Percentiles rank a stretch among this genome's conserved stretches.
These are phyloP conservation scores for Cinchona pubescens DNA, from an alignment of 257 asterid species.

Conservation along the genomic window DNA sequence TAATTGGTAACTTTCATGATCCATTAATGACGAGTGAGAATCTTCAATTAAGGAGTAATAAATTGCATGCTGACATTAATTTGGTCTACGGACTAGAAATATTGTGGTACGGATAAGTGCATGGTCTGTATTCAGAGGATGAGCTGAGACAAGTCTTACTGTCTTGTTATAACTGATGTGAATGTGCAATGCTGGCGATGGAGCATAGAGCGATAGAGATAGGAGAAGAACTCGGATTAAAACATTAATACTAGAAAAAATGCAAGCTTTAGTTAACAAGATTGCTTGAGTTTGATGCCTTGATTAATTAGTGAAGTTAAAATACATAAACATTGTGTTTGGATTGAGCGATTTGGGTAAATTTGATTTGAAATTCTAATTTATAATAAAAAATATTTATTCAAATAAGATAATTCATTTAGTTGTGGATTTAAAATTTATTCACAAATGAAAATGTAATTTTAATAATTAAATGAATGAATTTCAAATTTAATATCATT, in stretches of 20 bases:
- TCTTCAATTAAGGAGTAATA: not conserved
- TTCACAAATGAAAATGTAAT: no score
- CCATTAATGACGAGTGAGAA: not conserved
- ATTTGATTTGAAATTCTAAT: no score
- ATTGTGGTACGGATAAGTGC: not conserved
- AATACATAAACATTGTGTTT: no score
- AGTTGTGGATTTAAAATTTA: no score
- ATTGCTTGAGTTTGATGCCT: not conserved
- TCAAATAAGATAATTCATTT: no score
- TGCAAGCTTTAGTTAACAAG: not conserved
- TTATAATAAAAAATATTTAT: no score
- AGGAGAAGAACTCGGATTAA: not conserved
- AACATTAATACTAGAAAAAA: not conserved
- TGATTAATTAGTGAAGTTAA: not conserved
- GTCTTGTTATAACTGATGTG: constrained; percentile 11
- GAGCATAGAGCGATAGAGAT: not conserved
- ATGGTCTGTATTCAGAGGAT: not conserved
- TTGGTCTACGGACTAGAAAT: not conserved
- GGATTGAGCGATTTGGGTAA: no score
- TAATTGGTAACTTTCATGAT: not conserved
- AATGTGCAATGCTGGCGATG: not conserved
- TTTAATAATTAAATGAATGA: no score
- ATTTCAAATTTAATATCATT: no score
- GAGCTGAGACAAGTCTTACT: not conserved
- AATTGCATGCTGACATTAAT: not conserved